These are phyloP conservation scores for Claviceps humidiphila DNA, from an alignment of 2,329 filamentous ascomycete species.

Conservation along the genomic window DNA sequence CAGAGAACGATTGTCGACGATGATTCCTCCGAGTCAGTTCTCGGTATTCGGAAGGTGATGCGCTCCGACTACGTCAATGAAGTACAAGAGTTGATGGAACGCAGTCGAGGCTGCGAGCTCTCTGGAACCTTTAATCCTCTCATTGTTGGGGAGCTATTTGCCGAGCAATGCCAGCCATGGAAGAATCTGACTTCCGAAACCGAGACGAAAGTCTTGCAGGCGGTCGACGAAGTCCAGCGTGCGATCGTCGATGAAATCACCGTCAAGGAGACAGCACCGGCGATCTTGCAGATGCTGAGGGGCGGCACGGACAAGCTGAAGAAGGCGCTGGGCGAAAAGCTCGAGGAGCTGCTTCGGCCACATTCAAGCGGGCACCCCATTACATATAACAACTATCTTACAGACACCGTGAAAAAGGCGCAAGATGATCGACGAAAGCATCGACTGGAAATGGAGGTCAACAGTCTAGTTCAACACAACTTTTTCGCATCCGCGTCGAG, in stretches of 20 bases:
- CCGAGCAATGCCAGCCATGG: conserved; percentile 45
- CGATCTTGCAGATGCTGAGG: conserved; percentile 9
- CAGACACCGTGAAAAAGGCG: conserved; percentile 21
- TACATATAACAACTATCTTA: conserved; percentile 39
- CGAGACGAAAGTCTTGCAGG: conserved; percentile 4
- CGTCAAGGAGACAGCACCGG: conserved; percentile 6
- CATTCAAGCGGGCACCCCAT: conserved; percentile 27
- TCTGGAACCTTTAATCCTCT: conserved; percentile 48
- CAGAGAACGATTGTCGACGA: conserved; percentile 17
- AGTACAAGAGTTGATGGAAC: conserved; percentile 11
- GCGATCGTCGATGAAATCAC: conserved; percentile 8
- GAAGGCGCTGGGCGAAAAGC: conserved; percentile 14
- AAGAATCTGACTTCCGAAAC: conserved; percentile 22
- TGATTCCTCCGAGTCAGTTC: neutral
- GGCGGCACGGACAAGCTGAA: conserved; percentile 10
- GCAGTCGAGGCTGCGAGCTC: conserved; percentile 33
- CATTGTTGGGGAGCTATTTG: conserved; percentile 45
- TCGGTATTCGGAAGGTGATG: neutral
- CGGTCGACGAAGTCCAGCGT: conserved; percentile 4
- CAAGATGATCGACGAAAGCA: conserved; percentile 7
- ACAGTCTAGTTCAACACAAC: fast-evolving
- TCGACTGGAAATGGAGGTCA: neutral
- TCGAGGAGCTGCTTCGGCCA: conserved; percentile 6
- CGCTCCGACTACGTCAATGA: conserved; percentile 10
- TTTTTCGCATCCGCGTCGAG: neutral